Evolutionary conservation across 208 protist genomes (phyloP).

Genomic region (Acanthamoeba rhysodes): DNA sequence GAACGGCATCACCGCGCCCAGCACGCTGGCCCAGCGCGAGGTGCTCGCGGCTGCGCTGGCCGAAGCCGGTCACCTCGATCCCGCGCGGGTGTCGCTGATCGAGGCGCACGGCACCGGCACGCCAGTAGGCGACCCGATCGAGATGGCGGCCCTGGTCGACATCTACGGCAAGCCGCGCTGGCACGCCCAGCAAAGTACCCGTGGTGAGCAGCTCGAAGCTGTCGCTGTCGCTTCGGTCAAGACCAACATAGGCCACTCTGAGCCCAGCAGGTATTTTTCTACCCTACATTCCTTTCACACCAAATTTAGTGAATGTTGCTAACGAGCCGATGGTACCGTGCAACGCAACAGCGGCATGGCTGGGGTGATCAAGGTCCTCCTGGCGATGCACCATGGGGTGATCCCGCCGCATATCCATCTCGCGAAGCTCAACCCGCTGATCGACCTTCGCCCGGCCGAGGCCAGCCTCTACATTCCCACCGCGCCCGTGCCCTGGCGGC

Average conservation of each 20-base stretch:
- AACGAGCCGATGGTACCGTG: too few species aligned
- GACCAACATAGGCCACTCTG: slow-evolving; percentile 86
- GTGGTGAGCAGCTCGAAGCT: not conserved
- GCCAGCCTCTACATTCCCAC: slow-evolving; percentile 50
- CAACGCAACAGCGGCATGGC: slow-evolving; percentile 78
- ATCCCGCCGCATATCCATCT: slow-evolving; percentile 80
- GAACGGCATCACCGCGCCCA: slow-evolving; percentile 85
- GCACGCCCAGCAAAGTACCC: not conserved
- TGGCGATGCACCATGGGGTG: slow-evolving; percentile 67
- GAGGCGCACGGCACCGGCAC: slow-evolving; percentile 91
- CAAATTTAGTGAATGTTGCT: too few species aligned
- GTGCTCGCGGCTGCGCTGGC: slow-evolving; percentile 80
- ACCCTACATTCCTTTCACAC: not conserved
- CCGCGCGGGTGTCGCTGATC: slow-evolving; percentile 80
- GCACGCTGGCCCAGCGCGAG: slow-evolving; percentile 79
- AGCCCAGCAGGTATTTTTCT: slow-evolving; percentile 44
- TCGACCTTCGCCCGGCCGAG: not conserved
- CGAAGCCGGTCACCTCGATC: slow-evolving; percentile 52
- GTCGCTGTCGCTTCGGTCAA: slow-evolving; percentile 84
- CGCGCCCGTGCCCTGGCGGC: slow-evolving; percentile 13
- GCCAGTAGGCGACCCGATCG: slow-evolving; percentile 87
- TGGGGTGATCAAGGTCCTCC: slow-evolving; percentile 81
- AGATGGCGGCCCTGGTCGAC: slow-evolving; percentile 79
- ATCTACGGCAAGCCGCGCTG: slow-evolving; percentile 55
- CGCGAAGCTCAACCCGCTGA: slow-evolving; percentile 75